Evolutionary conservation across 169 alveolate genomes (phyloP).

Genomic region (Plasmodium ovale): DNA sequence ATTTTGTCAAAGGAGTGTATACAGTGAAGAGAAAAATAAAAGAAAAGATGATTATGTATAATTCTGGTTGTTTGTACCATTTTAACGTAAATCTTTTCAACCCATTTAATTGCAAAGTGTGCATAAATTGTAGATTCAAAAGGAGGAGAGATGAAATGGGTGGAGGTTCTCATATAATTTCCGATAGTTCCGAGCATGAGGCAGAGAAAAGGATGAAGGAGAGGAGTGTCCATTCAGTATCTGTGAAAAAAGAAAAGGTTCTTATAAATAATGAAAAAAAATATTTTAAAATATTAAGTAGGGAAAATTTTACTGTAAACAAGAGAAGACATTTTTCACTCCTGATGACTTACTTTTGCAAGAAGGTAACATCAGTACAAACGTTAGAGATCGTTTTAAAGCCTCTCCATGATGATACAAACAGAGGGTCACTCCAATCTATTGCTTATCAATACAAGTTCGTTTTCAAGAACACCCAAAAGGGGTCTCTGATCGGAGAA

Average conservation of each 20-base stretch:
- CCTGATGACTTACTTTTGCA: slow-evolving; percentile 35
- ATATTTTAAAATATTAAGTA: slow-evolving; percentile 35
- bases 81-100: slow-evolving; percentile 43
- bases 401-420: background rate
- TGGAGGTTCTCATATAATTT: no score
- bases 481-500: background rate
- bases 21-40: slow-evolving; percentile 49
- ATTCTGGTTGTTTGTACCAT: slow-evolving; percentile 34
- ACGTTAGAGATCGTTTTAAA: slow-evolving; percentile 5
- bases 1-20: slow-evolving; percentile 32
- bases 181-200: no score
- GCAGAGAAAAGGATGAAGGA: background rate
- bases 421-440: background rate
- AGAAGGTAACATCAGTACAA: slow-evolving; percentile 4
- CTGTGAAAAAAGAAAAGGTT: background rate
- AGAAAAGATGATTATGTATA: slow-evolving; percentile 45
- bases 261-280: slow-evolving; percentile 24
- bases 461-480: slow-evolving; percentile 15
- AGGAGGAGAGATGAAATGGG: background rate
- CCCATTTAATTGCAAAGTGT: slow-evolving; percentile 46
- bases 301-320: slow-evolving; percentile 37
- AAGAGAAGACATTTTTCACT: slow-evolving; percentile 35
- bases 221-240: background rate
- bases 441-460: slow-evolving; percentile 42
- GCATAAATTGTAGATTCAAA: slow-evolving; percentile 25